phyloP scores from a whole-genome alignment of 305 asterid genomes.

The Plantago coronopus region DNA sequence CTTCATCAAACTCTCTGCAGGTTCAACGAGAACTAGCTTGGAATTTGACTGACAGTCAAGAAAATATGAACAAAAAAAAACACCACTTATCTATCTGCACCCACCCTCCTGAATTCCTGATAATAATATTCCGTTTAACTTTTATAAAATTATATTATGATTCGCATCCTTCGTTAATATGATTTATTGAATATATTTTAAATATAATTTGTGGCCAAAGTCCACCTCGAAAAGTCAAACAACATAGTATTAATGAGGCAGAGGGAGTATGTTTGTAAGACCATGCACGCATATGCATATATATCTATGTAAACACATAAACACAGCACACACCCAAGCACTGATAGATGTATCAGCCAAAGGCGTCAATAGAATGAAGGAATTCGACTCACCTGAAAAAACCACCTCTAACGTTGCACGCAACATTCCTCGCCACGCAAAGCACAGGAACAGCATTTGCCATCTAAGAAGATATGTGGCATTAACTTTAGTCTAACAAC shows the following conservation, averaged over 20 bases:
- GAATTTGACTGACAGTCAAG: constrained; percentile 16
- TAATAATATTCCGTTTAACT: too few relatives aligned
- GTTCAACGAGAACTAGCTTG: constrained; percentile 15
- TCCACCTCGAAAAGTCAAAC: too few relatives aligned
- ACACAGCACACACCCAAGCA: neutral
- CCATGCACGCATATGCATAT: neutral
- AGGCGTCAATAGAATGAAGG: constrained; percentile 20
- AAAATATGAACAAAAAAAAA: neutral
- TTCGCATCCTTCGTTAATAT: too few relatives aligned
- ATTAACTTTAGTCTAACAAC: constrained; percentile 6
- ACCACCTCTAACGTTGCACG: constrained; percentile 94
- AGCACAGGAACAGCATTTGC: constrained; percentile 88
- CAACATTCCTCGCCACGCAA: constrained; percentile 97
- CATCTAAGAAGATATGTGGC: constrained; percentile 41
- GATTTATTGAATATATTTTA: too few relatives aligned
- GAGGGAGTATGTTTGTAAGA: too few relatives aligned
- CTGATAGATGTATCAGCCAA: constrained; percentile 6
- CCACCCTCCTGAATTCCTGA: too few relatives aligned
- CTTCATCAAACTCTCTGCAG: constrained; percentile 82
- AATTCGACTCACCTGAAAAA: constrained; percentile 74
- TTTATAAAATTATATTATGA: too few relatives aligned
- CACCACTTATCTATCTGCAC: too few relatives aligned
- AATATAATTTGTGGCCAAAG: too few relatives aligned
- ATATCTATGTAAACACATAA: neutral
- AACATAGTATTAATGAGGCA: too few relatives aligned